Evolutionary conservation across 805 yeast species (phyloP).

Genomic region (Wickerhamiella sorbophila): DNA sequence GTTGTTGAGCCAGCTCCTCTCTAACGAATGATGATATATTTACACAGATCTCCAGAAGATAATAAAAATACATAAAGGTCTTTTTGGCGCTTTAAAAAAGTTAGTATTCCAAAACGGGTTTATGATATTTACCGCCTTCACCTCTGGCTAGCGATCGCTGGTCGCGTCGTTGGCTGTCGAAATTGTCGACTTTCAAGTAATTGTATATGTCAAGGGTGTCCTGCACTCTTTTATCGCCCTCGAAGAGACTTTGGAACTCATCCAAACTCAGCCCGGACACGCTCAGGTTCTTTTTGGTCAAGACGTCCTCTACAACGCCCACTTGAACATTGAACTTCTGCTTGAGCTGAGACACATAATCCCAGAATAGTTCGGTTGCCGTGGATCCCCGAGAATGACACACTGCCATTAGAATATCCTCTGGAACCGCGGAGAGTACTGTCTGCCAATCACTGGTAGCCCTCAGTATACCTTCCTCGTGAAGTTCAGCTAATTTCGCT

Average conservation of each 20-base stretch:
- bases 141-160: slow-evolving; percentile 26
- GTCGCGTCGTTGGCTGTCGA: not conserved
- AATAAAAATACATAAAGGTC: too few relatives aligned
- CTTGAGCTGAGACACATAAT: not conserved
- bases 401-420: not conserved
- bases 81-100: slow-evolving; percentile 32
- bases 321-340: not conserved
- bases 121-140: slow-evolving; percentile 41
- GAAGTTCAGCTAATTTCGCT: not conserved
- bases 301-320: not conserved
- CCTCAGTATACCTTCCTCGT: not conserved
- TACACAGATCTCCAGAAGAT: not conserved
- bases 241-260: not conserved
- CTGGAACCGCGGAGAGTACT: not conserved
- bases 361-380: slow-evolving; percentile 6
- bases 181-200: not conserved
- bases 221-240: not conserved
- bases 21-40: slow-evolving; percentile 34
- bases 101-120: slow-evolving; percentile 55
- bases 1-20: slow-evolving; percentile 53
- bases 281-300: not conserved
- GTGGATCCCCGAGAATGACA: slow-evolving; percentile 4
- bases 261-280: not conserved
- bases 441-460: slow-evolving; percentile 3
- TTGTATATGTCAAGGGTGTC: not conserved